Percentiles rank a stretch among this genome's conserved stretches.
These are phyloP conservation scores for Cercospora sp. DNA, from an alignment of 2,329 filamentous ascomycete species.

Conservation along the genomic window DNA sequence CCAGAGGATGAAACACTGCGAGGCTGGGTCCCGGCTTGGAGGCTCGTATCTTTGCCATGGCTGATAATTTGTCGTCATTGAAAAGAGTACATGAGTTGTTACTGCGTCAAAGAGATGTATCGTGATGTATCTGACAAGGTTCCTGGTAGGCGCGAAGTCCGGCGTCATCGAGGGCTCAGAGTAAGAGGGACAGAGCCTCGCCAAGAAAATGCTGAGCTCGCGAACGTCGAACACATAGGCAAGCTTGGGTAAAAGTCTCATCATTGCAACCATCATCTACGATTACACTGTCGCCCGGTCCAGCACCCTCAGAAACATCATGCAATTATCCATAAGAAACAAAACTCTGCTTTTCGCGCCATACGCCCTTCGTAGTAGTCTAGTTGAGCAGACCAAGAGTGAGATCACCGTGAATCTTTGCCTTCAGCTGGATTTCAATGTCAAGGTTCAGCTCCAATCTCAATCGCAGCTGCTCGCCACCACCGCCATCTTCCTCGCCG, in stretches of 20 bases:
- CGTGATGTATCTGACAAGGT: neutral
- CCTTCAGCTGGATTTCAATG: slow-evolving; percentile 64
- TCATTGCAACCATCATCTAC: neutral
- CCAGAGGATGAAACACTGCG: slow-evolving; percentile 4
- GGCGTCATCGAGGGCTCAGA: neutral
- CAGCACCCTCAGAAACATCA: neutral
- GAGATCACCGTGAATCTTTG: slow-evolving; percentile 64
- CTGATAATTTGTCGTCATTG: slow-evolving; percentile 15
- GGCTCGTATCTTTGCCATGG: neutral
- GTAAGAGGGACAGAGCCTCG: neutral
- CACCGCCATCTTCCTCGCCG: slow-evolving; percentile 40
- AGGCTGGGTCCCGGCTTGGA: neutral
- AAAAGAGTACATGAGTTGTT: neutral
- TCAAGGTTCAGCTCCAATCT: slow-evolving; percentile 62
- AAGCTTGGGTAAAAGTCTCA: neutral
- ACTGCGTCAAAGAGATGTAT: neutral
- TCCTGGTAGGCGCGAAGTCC: neutral
- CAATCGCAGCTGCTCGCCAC: slow-evolving; percentile 56
- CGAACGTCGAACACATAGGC: neutral
- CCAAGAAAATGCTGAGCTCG: neutral
- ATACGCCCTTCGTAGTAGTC: slow-evolving; percentile 7
- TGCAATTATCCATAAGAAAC: neutral
- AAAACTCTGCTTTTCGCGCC: neutral
- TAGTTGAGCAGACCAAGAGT: slow-evolving; percentile 55
- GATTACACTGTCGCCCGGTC: neutral